Base-by-base conservation (phyloP, 1,284 basidiomycete genomes). In the Clitocybe nebularis region DNA sequence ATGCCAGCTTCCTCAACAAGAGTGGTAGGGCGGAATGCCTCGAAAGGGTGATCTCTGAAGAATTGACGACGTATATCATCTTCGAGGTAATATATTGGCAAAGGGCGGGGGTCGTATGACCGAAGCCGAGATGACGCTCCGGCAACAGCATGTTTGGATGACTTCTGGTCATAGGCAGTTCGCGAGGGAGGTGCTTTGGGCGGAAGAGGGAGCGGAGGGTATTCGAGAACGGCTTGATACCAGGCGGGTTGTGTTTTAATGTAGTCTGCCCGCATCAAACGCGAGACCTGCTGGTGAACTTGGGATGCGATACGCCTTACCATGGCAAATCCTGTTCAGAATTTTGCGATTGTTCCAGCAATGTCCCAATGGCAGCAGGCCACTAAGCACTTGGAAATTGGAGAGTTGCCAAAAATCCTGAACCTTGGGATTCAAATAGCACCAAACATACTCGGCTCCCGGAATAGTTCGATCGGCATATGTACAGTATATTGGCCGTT, bases 41-140 rank as follows among this genome's bases (percentile, higher is more conserved):
- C 94, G 61, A 97, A 98, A 2, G 95, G 93, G 60, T 97, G 94
- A 67, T 99, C 95, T 41, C 76, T 74, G 71, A 94, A 98, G 75
- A 99, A 99, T 62, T 92, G 90, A 42, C 81, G 74, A 34, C 95
- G 81, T 41, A 98, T 72, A 46, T 78, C 74, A 65, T 99, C 95
- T 60, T 94, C 91, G 21, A 88, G 54, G 62, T 95, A 97, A 37
- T 77, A 72, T 46, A 98, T 78, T 7, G 79, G 75, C 44, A 77
- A 55, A 0, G 88, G 77, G 72, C 46, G 72, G 66, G 41, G 72
- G 63, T 52, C 69, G 63, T 48, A 71, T 57, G 57, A 53, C 40
- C 55, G 54, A 35, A 53, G 50, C 14, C 36, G 46, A 22, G 40
- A 14, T 8, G 46, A 33, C 37, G 39, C 35, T 9, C 36, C 28